Evolutionary conservation across 768 basidiomycete species (phyloP).

Genomic region (Trametes cubensis): DNA sequence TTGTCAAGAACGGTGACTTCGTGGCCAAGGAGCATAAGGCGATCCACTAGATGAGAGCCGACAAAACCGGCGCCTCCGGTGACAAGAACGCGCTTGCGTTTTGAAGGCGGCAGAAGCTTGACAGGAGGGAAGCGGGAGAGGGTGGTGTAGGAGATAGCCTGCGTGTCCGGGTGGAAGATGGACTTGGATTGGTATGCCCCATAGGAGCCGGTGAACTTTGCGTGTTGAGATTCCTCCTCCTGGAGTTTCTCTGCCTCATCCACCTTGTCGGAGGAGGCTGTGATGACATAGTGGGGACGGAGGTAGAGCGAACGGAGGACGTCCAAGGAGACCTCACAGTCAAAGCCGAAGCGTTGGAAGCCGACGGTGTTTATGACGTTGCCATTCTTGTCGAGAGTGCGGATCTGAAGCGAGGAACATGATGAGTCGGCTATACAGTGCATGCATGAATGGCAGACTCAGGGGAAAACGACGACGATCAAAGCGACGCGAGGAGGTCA

Average conservation of each 20-base stretch:
- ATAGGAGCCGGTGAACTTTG: slow-evolving; percentile 52
- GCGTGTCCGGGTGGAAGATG: slow-evolving; percentile 77
- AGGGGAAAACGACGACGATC: slow-evolving; percentile 2
- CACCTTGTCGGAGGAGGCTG: slow-evolving; percentile 39
- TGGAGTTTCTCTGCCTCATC: slow-evolving; percentile 42
- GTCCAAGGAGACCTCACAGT: slow-evolving; percentile 80
- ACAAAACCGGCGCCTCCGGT: slow-evolving; percentile 99
- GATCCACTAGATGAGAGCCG: slow-evolving; percentile 96
- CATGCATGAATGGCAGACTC: slow-evolving; percentile 2
- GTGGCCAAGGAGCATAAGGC: slow-evolving; percentile 96
- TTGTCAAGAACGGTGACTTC: slow-evolving; percentile 98
- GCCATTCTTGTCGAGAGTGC: slow-evolving; percentile 73
- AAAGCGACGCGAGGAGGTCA: neutral
- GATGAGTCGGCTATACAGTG: neutral
- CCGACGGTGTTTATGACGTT: slow-evolving; percentile 80
- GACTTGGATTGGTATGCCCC: slow-evolving; percentile 77
- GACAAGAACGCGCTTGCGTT: slow-evolving; percentile 88
- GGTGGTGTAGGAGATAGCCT: slow-evolving; percentile 90
- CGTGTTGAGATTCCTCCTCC: slow-evolving; percentile 49
- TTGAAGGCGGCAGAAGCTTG: slow-evolving; percentile 73
- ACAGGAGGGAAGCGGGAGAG: slow-evolving; percentile 93
- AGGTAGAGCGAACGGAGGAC: slow-evolving; percentile 87
- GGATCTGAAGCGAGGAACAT: slow-evolving; percentile 46
- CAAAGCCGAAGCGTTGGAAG: slow-evolving; percentile 85
- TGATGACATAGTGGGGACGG: slow-evolving; percentile 71